A percentile compares a stretch with the other conserved stretches of the same genome.
Evolutionary conservation across 2,329 filamentous ascomycete genomes (phyloP).

Genomic region (Pestalotiopsis sp.): DNA sequence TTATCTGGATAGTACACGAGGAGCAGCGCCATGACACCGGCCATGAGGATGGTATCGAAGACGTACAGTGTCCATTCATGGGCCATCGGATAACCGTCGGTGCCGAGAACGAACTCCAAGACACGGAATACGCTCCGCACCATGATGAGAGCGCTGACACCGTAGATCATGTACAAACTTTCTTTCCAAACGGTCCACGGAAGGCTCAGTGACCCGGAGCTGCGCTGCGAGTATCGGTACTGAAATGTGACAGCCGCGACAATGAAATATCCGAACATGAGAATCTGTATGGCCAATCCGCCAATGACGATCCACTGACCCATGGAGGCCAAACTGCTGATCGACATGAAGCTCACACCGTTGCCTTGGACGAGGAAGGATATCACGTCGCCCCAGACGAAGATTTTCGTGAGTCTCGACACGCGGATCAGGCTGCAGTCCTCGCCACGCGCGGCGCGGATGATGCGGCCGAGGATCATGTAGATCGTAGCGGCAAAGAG

Average conservation of each 20-base stretch:
- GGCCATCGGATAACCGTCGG: conserved; percentile 42
- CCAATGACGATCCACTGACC: conserved; percentile 56
- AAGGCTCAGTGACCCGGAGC: neutral
- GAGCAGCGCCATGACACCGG: conserved; percentile 29
- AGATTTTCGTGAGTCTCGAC: conserved; percentile 53
- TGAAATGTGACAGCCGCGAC: conserved; percentile 52
- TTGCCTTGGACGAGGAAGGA: conserved; percentile 53
- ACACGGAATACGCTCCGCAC: conserved; percentile 46
- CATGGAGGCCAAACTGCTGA: conserved; percentile 26
- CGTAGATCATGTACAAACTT: conserved; percentile 42
- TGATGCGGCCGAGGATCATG: conserved; percentile 50
- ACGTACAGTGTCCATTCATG: conserved; percentile 44
- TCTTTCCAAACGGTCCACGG: neutral
- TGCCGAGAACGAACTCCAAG: conserved; percentile 44
- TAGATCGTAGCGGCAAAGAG: conserved; percentile 54
- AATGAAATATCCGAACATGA: conserved; percentile 60
- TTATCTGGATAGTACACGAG: neutral
- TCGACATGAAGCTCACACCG: conserved; percentile 40
- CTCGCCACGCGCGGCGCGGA: conserved; percentile 39
- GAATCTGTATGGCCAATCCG: conserved; percentile 59
- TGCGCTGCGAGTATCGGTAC: conserved; percentile 16
- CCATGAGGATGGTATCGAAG: conserved; percentile 44
- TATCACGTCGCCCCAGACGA: conserved; percentile 56
- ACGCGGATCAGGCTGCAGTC: conserved; percentile 17
- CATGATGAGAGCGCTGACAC: conserved; percentile 42